phyloP scores from a whole-genome alignment of 2,329 filamentous ascomycete genomes.

The Kalmusia sp. region DNA sequence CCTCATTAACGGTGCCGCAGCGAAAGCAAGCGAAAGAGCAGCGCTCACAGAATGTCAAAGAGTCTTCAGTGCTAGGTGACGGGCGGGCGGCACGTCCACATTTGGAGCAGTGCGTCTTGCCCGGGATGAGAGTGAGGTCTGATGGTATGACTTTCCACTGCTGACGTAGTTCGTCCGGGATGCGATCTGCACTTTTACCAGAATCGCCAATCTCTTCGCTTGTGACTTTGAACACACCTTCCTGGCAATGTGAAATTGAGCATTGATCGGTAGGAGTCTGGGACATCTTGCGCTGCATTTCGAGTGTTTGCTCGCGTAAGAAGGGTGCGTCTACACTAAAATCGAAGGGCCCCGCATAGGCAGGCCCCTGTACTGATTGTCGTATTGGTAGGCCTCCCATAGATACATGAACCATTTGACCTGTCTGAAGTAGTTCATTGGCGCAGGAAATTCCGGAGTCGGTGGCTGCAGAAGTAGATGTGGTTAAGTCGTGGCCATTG shows the following conservation, averaged over 20 bases:
- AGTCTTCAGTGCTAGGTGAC: neutral
- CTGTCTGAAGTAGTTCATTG: slow-evolving; percentile 34
- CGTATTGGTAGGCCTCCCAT: slow-evolving; percentile 52
- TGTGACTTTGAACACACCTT: slow-evolving; percentile 39
- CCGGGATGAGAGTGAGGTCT: slow-evolving; percentile 18
- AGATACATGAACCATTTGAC: slow-evolving; percentile 44
- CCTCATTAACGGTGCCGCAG: slow-evolving; percentile 35
- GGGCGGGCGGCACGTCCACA: slow-evolving; percentile 44
- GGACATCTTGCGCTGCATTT: slow-evolving; percentile 41
- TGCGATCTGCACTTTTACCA: slow-evolving; percentile 48
- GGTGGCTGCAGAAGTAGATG: slow-evolving; percentile 1
- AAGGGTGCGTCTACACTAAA: slow-evolving; percentile 28
- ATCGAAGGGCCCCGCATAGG: slow-evolving; percentile 51
- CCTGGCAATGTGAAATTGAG: slow-evolving; percentile 33
- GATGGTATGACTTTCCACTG: slow-evolving; percentile 28
- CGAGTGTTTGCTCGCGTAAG: slow-evolving; percentile 34
- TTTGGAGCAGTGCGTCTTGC: slow-evolving; percentile 41
- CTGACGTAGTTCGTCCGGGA: slow-evolving; percentile 47
- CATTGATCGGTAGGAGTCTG: slow-evolving; percentile 26
- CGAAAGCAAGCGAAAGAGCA: slow-evolving; percentile 53
- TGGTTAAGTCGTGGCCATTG: neutral
- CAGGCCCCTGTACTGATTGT: slow-evolving; percentile 55
- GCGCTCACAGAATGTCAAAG: slow-evolving; percentile 41
- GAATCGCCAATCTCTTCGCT: slow-evolving; percentile 50
- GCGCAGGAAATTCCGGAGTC: slow-evolving; percentile 37